These are phyloP conservation scores for Scenedesmus sp. DNA, from an alignment of 163 green algal genomes.

Conservation along the genomic window DNA sequence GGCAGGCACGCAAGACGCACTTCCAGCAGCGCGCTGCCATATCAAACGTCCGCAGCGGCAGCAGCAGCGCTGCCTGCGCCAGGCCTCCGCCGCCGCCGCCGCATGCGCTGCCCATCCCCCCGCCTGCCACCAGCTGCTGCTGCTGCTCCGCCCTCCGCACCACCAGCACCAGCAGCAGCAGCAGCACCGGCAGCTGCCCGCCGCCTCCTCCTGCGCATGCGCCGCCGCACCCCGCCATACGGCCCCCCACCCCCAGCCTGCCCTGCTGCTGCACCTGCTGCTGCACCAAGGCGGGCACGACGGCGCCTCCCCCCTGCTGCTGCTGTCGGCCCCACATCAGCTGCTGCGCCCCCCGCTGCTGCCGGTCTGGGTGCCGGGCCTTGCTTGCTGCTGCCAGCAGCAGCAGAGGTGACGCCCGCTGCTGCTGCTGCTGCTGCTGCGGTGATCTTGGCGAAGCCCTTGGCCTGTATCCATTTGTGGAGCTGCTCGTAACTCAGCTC, in stretches of 20 bases:
- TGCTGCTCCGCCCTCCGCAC: background rate
- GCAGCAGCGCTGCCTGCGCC: background rate
- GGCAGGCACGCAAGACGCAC: no score
- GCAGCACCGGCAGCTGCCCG: background rate
- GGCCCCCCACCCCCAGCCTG: background rate
- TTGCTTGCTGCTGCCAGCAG: background rate
- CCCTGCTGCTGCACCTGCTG: background rate
- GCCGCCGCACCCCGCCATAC: background rate
- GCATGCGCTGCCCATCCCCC: background rate
- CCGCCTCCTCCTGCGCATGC: background rate
- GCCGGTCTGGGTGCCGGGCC: background rate
- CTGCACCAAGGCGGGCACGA: background rate
- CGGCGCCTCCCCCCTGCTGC: background rate
- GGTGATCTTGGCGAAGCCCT: constrained; percentile 16
- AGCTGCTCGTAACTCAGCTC: background rate
- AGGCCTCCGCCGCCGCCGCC: background rate
- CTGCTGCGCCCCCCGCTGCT: background rate
- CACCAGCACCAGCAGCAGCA: background rate
- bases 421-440: background rate
- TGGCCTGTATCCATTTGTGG: constrained; percentile 37
- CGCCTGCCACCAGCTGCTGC: background rate
- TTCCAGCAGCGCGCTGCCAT: background rate
- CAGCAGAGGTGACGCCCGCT: background rate
- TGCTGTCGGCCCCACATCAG: background rate
- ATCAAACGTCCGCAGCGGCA: background rate